These are phyloP conservation scores for Neurospora sp. DNA, from an alignment of 495 filamentous ascomycete species.

Conservation along the genomic window DNA sequence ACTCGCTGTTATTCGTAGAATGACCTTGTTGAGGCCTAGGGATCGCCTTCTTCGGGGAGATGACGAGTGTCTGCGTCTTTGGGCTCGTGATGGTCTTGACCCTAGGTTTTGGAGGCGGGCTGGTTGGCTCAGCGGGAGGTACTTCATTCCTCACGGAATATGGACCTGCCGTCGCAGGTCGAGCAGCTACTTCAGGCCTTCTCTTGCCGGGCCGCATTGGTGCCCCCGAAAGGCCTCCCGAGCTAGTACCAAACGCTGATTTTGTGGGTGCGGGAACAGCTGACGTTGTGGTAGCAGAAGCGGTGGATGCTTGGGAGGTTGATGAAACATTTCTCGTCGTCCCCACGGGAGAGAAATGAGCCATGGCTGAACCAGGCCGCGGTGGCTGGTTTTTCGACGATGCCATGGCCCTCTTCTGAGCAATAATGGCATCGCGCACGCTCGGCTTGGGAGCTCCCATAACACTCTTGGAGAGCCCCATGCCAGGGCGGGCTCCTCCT, in stretches of 20 bases:
- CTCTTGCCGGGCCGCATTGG: constrained; percentile 44
- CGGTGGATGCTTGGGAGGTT: constrained; percentile 30
- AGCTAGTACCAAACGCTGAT: constrained; percentile 23
- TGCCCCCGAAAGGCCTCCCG: constrained; percentile 45
- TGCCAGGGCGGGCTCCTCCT: constrained; percentile 35
- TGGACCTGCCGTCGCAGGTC: constrained; percentile 47
- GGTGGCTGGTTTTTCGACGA: constrained; percentile 47
- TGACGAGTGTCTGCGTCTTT: constrained; percentile 22
- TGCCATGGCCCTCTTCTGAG: constrained; percentile 60
- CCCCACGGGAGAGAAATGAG: constrained; percentile 49
- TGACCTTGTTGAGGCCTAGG: constrained; percentile 33
- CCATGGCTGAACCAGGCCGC: constrained; percentile 67
- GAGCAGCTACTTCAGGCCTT: constrained; percentile 37
- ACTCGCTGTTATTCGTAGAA: constrained; percentile 34
- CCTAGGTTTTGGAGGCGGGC: constrained; percentile 26
- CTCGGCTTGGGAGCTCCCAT: constrained; percentile 50
- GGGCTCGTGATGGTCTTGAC: constrained; percentile 27
- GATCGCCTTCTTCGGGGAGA: constrained; percentile 35
- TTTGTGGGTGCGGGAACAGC: constrained; percentile 34
- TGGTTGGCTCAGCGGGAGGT: constrained; percentile 30
- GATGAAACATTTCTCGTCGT: constrained; percentile 36
- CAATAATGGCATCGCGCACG: constrained; percentile 65
- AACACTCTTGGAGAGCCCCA: constrained; percentile 50
- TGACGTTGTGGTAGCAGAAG: constrained; percentile 19
- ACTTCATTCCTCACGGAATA: constrained; percentile 45